A percentile compares a stretch with the other conserved stretches of the same genome.
Conservation (phyloP, 1,139 yeast species). For the Pichia sorboxylosa region DNA sequence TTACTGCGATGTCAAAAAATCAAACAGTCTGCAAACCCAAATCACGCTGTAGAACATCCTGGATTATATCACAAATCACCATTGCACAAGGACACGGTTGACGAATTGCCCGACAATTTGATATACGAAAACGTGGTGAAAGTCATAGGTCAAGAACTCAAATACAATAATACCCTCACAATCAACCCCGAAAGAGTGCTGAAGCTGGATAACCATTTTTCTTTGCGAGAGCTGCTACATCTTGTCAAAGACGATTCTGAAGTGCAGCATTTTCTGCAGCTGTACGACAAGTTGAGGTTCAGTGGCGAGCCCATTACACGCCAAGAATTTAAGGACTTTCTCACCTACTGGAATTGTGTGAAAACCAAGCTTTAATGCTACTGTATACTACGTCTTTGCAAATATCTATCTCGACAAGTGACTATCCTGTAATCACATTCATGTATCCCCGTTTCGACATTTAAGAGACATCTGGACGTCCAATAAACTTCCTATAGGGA, state of each 20-base stretch:
- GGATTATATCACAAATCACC: constrained; percentile 45
- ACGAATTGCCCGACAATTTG: constrained; percentile 39
- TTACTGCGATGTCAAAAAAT: constrained; percentile 38
- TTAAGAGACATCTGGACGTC: constrained; percentile 40
- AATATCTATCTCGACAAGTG: background rate
- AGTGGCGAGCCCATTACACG: constrained; percentile 53
- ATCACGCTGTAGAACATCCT: constrained; percentile 42
- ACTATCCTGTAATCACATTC: background rate
- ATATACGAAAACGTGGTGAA: constrained; percentile 55
- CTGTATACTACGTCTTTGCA: background rate
- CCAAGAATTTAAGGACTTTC: constrained; percentile 48
- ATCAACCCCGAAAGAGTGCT: constrained; percentile 28
- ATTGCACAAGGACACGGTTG: background rate
- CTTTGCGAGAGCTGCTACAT: constrained; percentile 36
- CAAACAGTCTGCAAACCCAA: constrained; percentile 40
- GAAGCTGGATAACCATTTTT: constrained; percentile 29
- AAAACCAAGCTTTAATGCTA: constrained; percentile 8
- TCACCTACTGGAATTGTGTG: constrained; percentile 26
- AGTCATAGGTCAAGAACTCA: constrained; percentile 42
- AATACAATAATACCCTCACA: constrained; percentile 30
- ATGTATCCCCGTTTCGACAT: constrained; percentile 55
- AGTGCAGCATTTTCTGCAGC: constrained; percentile 30
- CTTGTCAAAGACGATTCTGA: constrained; percentile 18
- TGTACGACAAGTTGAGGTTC: constrained; percentile 65
- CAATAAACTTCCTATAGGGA: constrained; percentile 53